Evolutionary conservation across 2,329 filamentous ascomycete genomes (phyloP).

Genomic region (Mycogone perniciosa): DNA sequence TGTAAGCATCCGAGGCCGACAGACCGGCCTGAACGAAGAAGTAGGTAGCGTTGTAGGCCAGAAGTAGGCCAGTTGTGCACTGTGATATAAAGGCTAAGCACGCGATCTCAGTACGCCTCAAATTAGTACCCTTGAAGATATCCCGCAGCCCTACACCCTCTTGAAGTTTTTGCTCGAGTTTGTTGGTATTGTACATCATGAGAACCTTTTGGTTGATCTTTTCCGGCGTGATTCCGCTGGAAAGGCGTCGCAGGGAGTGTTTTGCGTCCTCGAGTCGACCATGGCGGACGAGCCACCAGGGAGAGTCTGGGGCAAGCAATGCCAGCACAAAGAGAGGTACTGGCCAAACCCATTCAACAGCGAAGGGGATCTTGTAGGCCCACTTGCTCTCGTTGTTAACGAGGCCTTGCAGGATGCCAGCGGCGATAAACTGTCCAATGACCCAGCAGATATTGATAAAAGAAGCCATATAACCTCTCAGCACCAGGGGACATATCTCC

Average conservation of each 20-base stretch:
- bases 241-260: slow-evolving; percentile 5
- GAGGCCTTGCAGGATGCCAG: slow-evolving; percentile 11
- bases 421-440: slow-evolving; percentile 11
- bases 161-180: slow-evolving; percentile 17
- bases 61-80: slow-evolving; percentile 28
- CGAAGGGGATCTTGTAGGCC: slow-evolving; percentile 22
- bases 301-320: slow-evolving; percentile 28
- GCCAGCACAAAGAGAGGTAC: slow-evolving; percentile 12
- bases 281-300: slow-evolving; percentile 35
- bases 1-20: slow-evolving; percentile 20
- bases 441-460: slow-evolving; percentile 22
- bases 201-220: slow-evolving; percentile 10
- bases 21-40: slow-evolving; percentile 35
- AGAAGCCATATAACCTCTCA: slow-evolving; percentile 33
- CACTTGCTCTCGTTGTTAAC: slow-evolving; percentile 15
- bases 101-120: slow-evolving; percentile 29
- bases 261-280: slow-evolving; percentile 26
- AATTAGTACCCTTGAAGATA: slow-evolving; percentile 34
- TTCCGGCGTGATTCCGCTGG: slow-evolving; percentile 6
- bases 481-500: slow-evolving; percentile 25
- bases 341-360: slow-evolving; percentile 21
- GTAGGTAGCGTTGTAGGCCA: slow-evolving; percentile 36
- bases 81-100: slow-evolving; percentile 34
- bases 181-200: slow-evolving; percentile 5
- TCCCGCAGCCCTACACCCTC: slow-evolving; percentile 25